Evolutionary conservation across 768 basidiomycete genomes (phyloP), one percentile per base, ranked within the genome.

Genomic region (Suillus subalutaceus): DNA sequence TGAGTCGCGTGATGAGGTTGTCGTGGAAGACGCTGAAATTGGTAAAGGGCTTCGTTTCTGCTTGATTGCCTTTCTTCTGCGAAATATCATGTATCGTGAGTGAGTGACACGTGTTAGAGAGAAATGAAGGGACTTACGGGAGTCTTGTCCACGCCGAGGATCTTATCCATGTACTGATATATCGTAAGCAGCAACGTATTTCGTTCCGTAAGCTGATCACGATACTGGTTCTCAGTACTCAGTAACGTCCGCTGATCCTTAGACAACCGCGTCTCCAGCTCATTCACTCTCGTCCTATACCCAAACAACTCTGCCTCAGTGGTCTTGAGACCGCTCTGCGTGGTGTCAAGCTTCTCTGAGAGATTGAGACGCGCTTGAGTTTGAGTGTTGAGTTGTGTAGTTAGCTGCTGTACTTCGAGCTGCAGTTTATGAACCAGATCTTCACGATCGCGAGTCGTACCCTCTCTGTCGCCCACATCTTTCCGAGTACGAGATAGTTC

Each of bases 1-100:
- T 94, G 37, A 99, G 83, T 15, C 96, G 87, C 2, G 89, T 87
- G 73, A 97, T 91, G 30, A 99, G 86, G 71, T 95, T 96, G 77
- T 97, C 96, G 71, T 97, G 93, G 83, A 99, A 97, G 63, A 95
- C 90, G 69, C 86, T 81, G 72, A 98, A 97, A 78, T 97, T 97
- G 26, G 94, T 94, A 79, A 94, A 95, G 0, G 94, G 94, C 72
- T 95, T 96, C 0, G 94, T 93, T 75, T 95, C 93, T 0, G 88
- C 89, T 67, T 90, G 86, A 1, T 86, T 83, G 1, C 86, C 83
- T 72, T 90, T 93, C 79, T 93, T 93, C 92, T 92, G 72, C 46
- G 66, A n/a, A 35, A 32, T 56, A 9, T 6, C 2, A 18, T 18
- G 5, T 8, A n/a, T n/a, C n/a, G 26, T 35, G 30, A 32, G 67